Base-by-base conservation (phyloP, 2,329 filamentous ascomycete species). In the Clarireedia hainanense region DNA sequence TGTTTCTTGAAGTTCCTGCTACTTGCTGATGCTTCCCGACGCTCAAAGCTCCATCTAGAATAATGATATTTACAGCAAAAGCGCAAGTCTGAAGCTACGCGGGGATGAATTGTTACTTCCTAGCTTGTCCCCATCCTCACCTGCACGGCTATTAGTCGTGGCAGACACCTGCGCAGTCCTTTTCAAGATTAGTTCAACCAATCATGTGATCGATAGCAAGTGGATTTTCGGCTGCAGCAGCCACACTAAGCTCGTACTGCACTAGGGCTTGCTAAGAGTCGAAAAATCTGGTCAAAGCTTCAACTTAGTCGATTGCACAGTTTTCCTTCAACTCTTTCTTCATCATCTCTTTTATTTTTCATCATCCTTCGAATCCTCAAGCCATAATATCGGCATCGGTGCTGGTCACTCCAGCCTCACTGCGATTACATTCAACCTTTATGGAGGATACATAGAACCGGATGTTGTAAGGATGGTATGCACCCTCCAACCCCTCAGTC, bases 401-500 rank as follows among this genome's bases (percentile, higher is more conserved):
- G 66, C 64, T 64, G 66, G 66, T 62, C 63, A 63, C 64, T 64
- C 60, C 60, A 58, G 59, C 55, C 56, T 57, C 56, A 40, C 30
- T 57, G 54, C 47, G 46, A 30, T 47, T 40, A 7, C 15, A 42
- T 15, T 14, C 42, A 24, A 43, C 51, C 46, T 60, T 54, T 56
- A 66, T 64, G 61, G 61, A 63, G 59, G 57, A 49, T 56, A 59
- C 59, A 53, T 60, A 60, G 46, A 39, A 27, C 26, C 20, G 36
- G 56, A 53, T 42, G 55, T 60, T 62, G 61, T 59, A 58, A 67
- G 60, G 61, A 68, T 68, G 66, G 66, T 68, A 23, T 47, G 66
- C 9, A 39, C 55, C 36, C 6, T 17, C 24, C 40, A 20, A 50
- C 24, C 10, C 27, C 23, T 17, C 49, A 23, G 52, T 61, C 64